phyloP scores from a whole-genome alignment of 2,329 filamentous ascomycete genomes.

The Thielaviopsis punctulata region DNA sequence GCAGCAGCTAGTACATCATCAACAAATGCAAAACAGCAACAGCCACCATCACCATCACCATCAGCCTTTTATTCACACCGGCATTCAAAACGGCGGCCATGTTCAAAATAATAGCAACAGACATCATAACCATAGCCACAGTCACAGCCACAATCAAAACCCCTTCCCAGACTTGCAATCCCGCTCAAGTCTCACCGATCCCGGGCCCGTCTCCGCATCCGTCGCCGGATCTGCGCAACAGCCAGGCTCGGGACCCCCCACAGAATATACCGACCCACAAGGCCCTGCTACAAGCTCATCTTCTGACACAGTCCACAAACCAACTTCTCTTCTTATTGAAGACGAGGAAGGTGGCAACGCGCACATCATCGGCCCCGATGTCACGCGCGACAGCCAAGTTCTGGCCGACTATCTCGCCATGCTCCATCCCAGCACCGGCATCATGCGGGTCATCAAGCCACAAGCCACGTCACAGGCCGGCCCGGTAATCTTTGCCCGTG shows the following conservation, averaged over 20 bases:
- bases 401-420: conserved; percentile 38
- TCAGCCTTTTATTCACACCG: not conserved
- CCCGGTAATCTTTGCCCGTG: conserved; percentile 29
- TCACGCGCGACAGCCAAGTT: conserved; percentile 42
- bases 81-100: not conserved
- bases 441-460: conserved; percentile 19
- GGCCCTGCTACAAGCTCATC: conserved; percentile 7
- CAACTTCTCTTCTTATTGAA: conserved; percentile 17
- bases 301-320: conserved; percentile 4
- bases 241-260: conserved; percentile 5
- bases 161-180: not conserved
- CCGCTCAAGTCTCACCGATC: not conserved
- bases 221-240: not conserved
- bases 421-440: conserved; percentile 15
- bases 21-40: too few species aligned
- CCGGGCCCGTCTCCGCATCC: not conserved
- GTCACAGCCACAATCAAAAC: not conserved
- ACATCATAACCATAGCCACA: not conserved
- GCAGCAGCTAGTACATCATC: not conserved
- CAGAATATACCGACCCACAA: conserved; percentile 3
- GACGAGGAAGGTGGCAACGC: conserved; percentile 25
- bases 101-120: not conserved
- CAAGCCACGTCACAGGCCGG: conserved; percentile 18
- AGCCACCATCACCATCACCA: not conserved
- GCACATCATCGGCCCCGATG: conserved; percentile 42